phyloP scores from a whole-genome alignment of 2,329 filamentous ascomycete genomes.

The Penicillium sp. region DNA sequence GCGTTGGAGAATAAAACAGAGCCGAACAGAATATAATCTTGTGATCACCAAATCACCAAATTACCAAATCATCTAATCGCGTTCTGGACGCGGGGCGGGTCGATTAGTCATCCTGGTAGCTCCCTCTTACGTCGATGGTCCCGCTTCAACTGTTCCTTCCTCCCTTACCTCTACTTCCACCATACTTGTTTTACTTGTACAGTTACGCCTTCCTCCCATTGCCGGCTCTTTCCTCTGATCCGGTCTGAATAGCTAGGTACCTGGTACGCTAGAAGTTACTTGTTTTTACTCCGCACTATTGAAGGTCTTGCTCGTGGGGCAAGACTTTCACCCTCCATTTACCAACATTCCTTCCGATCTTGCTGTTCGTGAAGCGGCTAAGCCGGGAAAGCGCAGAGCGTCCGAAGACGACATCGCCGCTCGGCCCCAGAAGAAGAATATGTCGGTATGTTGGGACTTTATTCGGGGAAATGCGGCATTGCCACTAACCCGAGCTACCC shows the following conservation, averaged over 20 bases:
- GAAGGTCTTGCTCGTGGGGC: conserved; percentile 45
- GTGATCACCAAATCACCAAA: background rate
- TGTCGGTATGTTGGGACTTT: conserved; percentile 44
- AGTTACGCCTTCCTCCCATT: background rate
- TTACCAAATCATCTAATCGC: background rate
- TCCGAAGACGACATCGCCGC: conserved; percentile 48
- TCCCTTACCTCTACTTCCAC: conserved; percentile 17
- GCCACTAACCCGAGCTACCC: conserved; percentile 11
- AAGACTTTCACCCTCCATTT: conserved; percentile 40
- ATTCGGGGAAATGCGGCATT: conserved; percentile 3
- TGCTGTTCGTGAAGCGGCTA: conserved; percentile 46
- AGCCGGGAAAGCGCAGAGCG: conserved; percentile 55
- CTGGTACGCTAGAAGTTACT: conserved; percentile 29
- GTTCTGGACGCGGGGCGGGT: conserved; percentile 2
- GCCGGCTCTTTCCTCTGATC: background rate
- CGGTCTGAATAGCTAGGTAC: conserved; percentile 17
- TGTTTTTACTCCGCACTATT: conserved; percentile 24
- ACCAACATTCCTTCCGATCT: conserved; percentile 47
- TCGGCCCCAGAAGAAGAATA: conserved; percentile 54
- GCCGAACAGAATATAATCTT: background rate
- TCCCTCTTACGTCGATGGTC: conserved; percentile 29
- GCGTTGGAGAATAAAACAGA: background rate
- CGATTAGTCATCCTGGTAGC: conserved; percentile 19
- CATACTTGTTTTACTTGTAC: background rate
- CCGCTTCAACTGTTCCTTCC: conserved; percentile 11